These are phyloP conservation scores for Populus alba DNA, from an alignment of 345 rosid genomes.

Conservation along the genomic window DNA sequence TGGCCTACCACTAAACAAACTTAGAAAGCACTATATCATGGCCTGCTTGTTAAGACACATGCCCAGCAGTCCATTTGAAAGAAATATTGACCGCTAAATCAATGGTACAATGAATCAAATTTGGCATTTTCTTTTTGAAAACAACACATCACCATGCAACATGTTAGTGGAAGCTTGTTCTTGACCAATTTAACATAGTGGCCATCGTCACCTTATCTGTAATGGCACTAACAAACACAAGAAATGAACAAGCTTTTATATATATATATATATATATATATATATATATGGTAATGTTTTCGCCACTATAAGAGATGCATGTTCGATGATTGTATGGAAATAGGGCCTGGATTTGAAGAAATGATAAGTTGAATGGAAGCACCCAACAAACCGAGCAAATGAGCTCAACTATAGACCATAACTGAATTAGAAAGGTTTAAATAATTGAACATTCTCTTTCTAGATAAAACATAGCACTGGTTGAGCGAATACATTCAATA, in stretches of 20 bases:
- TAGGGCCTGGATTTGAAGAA: neutral
- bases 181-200: neutral
- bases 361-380: neutral
- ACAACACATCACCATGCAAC: neutral
- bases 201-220: neutral
- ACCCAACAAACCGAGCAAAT: neutral
- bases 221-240: neutral
- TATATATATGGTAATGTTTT: too few species aligned
- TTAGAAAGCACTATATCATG: neutral
- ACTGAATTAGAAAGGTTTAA: neutral
- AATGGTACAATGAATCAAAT: neutral
- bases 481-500: too few species aligned
- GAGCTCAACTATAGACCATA: neutral
- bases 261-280: too few species aligned
- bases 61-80: neutral
- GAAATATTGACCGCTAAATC: neutral
- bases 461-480: neutral
- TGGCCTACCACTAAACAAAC: constrained; percentile 4
- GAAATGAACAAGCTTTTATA: neutral
- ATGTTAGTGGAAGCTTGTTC: neutral
- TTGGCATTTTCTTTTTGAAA: neutral
- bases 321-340: neutral
- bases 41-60: neutral
- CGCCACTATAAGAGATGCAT: neutral
- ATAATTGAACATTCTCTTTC: neutral